Evolutionary conservation across 169 alveolate genomes (phyloP).

Genomic region (Plasmodium gaboni): DNA sequence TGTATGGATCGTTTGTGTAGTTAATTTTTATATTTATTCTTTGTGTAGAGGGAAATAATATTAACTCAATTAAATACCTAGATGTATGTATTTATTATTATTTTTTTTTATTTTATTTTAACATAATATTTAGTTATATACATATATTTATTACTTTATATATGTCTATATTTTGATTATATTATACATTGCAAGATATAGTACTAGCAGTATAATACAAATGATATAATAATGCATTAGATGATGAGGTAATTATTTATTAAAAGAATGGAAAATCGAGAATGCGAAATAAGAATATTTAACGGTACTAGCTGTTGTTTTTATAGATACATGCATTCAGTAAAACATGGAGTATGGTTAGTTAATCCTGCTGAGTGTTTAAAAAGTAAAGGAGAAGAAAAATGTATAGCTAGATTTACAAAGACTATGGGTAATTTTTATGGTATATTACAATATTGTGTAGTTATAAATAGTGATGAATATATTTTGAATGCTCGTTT

Average conservation of each 20-base stretch:
- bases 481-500: conserved; percentile 74
- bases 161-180: no score
- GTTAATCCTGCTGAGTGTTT: conserved; percentile 72
- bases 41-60: no score
- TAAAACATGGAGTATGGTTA: conserved; percentile 73
- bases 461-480: conserved; percentile 73
- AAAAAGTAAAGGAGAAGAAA: conserved; percentile 69
- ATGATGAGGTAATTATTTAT: not conserved
- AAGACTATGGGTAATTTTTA: conserved; percentile 77
- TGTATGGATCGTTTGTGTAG: no score
- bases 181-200: no score
- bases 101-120: no score
- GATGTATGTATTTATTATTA: no score
- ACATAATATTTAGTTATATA: no score
- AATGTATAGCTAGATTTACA: conserved; percentile 71
- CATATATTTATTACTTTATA: no score
- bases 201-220: not conserved
- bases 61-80: no score
- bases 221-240: not conserved
- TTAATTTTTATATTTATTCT: no score
- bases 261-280: conserved; percentile 70
- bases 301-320: conserved; percentile 74
- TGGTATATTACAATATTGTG: conserved; percentile 76
- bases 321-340: conserved; percentile 77
- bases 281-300: conserved; percentile 74